Evolutionary conservation across 139 green algal species (phyloP).

Genomic region (Edaphochlamys debaryana): DNA sequence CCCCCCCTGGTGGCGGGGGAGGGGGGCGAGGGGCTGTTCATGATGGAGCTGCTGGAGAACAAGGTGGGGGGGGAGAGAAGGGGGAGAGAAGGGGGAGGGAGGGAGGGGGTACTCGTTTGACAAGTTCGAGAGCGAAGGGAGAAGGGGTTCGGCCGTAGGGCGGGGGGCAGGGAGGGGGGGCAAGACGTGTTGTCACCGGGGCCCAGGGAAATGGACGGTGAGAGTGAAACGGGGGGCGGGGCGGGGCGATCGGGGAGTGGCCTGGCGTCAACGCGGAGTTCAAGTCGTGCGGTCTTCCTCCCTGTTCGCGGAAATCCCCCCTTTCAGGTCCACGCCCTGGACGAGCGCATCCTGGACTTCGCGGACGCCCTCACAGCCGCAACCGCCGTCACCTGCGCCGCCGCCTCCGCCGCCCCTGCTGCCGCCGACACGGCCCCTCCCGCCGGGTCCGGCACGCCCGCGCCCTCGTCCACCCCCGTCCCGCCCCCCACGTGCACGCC

Average conservation of each 20-base stretch:
- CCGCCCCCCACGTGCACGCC: background rate
- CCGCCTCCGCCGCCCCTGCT: background rate
- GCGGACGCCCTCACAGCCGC: slow-evolving; percentile 21
- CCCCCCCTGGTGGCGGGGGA: slow-evolving; percentile 7
- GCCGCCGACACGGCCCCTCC: background rate
- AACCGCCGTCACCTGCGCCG: background rate
- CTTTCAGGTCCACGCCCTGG: slow-evolving; percentile 39
- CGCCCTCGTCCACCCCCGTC: background rate
- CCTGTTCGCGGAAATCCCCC: no score
- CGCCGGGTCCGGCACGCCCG: background rate
- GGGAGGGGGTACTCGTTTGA: no score
- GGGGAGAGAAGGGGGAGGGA: no score
- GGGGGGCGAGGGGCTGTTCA: slow-evolving; percentile 38
- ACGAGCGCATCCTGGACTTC: slow-evolving; percentile 54
- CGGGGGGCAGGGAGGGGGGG: no score
- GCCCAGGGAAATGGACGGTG: no score
- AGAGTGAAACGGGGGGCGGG: no score
- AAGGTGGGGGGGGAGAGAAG: slow-evolving; percentile 39
- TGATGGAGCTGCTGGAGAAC: slow-evolving; percentile 52
- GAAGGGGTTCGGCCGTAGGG: no score
- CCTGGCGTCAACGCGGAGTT: no score
- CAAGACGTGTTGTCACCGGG: no score
- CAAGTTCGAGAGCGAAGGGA: no score
- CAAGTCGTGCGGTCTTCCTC: no score
- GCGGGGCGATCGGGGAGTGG: no score